phyloP scores from a whole-genome alignment of 192 early-diverging fungal genomes.

The Coemansia sp. region DNA sequence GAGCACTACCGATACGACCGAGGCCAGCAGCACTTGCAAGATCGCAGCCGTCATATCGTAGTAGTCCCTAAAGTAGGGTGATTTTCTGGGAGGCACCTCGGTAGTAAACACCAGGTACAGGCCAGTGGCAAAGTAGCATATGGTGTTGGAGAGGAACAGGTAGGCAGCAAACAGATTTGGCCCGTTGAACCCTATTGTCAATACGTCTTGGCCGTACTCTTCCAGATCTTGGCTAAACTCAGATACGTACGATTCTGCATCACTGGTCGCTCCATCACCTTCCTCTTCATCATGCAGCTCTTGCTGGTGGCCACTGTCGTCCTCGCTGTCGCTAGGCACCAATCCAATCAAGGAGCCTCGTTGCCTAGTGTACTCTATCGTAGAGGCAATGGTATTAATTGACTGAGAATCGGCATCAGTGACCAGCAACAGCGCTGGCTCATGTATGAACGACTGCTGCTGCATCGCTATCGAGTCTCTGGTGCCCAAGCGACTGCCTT shows the following conservation, averaged over 20 bases:
- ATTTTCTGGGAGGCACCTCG: constrained; percentile 23
- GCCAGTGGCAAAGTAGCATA: constrained; percentile 14
- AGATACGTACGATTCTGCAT: constrained; percentile 43
- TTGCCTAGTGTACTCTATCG: not conserved
- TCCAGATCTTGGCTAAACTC: constrained; percentile 50
- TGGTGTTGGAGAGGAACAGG: constrained; percentile 25
- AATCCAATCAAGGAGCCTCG: constrained; percentile 26
- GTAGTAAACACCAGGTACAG: constrained; percentile 31
- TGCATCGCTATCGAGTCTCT: not conserved
- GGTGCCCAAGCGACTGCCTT: not conserved
- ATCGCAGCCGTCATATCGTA: constrained; percentile 35
- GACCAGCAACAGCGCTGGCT: constrained; percentile 31
- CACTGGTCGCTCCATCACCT: not conserved
- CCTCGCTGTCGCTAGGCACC: constrained; percentile 11
- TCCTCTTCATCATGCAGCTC: not conserved
- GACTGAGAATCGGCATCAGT: constrained; percentile 18
- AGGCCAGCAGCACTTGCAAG: constrained; percentile 18
- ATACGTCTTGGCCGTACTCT: constrained; percentile 21
- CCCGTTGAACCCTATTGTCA: constrained; percentile 21
- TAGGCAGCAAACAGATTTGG: constrained; percentile 34
- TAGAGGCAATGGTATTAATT: constrained; percentile 21
- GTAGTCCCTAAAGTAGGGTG: constrained; percentile 42
- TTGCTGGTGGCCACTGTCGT: not conserved
- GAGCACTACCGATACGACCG: constrained; percentile 18
- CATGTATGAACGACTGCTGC: constrained; percentile 10